Evolutionary conservation across 1,284 basidiomycete species (phyloP), one percentile per base, ranked within the genome.

Genomic region (Tylopilus orsonianus): DNA sequence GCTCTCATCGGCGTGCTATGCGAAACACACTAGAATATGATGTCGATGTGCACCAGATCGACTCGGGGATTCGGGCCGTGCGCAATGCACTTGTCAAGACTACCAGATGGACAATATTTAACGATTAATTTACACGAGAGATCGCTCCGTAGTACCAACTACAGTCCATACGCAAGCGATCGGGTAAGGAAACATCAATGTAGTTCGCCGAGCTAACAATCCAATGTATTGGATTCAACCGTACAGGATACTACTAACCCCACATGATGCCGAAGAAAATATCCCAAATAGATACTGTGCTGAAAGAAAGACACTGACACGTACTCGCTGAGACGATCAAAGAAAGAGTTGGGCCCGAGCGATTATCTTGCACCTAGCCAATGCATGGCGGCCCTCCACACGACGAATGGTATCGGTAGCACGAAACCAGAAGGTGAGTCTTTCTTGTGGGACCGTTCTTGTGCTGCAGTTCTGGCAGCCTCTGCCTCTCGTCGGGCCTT

Each of bases 331-430:
- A 46, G 35, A 41, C 12, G 24, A 34, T 37, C 39, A 14, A 48
- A 18, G 20, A 39, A 27, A 27, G 16, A 2, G 18, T 22, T 10
- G 10, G 9, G 26, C 23, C 40, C 30, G n/a, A 18, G 23, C 7
- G 13, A 22, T 26, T 58, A 67, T 44, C 65, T 55, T 34, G 45
- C 60, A 50, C 63, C 63, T 16, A 69, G 44, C 65, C 67, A 65
- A 18, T 61, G 52, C 67, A 65, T 56, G 2, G 63, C 63, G 5
- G 63, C 63, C 18, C 50, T 65, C 63, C 63, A 65, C 8, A 66
- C 61, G 18, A 66, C 67, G 35, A 69, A 66, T 8, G 64, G 66
- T 48, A 69, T 68, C 4, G 67, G 64, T 14, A 66, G 42, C 27
- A 68, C 39, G 49, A 69, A 63, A 19, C 56, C 49, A 3, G 62